Base-by-base conservation (phyloP, 2,329 filamentous ascomycete genomes). In the Calonectria henricotiae region DNA sequence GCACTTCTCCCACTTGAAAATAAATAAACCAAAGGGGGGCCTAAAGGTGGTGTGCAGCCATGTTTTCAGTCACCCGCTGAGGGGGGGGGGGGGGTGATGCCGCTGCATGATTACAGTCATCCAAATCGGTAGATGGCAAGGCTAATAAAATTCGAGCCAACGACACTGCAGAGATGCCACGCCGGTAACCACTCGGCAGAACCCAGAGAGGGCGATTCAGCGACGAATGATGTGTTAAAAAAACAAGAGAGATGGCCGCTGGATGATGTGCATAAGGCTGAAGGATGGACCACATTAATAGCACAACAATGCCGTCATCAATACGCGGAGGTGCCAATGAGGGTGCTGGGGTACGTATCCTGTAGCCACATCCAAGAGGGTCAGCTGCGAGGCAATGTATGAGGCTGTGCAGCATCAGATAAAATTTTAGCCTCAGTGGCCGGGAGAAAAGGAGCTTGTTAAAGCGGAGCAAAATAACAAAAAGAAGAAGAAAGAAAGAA, bases 41-140 rank as follows among this genome's bases (percentile, higher is more conserved):
- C 27, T 30, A 7, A 30, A 30, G 35, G 11, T 37, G 35, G 35
- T 37, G 35, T 37, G 35, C 35, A 37, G 35, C 35, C 35, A 37
- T 37, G 35, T 37, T 37, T 13, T 37, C 35, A 37, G 35, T 37
- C 35, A 37, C 35, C 35, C 35, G 32, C 20, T 25, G 51, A 35
- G 20, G 32, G 51, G 27, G 20, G 20, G 20, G 20, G 20, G 51
- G 35, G 51, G 70, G 73, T 77, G 76, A 77, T 72, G 64, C 74
- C 65, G 73, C 61, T 69, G 68, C 76, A 75, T 77, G 76, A 77
- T 77, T 67, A 61, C 68, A 69, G 69, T 65, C 44, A 71, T 30
- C 4, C 65, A 47, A 23, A 66, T 37, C 23, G 32, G 51, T 20
- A 66, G 32, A 49, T 49, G 20, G 32, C 4, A 47, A 46, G 55